Base-by-base conservation (phyloP, 495 filamentous ascomycete species). In the Penicillium robsamsonii region DNA sequence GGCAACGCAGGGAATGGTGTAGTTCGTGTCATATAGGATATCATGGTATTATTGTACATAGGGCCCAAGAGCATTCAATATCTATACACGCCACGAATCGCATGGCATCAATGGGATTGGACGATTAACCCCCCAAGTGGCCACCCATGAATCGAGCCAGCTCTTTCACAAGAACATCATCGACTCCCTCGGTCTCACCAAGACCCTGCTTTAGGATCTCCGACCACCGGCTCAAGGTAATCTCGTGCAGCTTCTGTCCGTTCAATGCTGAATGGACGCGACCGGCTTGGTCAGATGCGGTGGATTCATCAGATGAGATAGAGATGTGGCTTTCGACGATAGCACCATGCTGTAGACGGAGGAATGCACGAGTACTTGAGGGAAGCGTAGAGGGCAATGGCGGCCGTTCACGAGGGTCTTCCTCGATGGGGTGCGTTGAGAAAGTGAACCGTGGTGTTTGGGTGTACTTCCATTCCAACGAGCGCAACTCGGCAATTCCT, bases 361-460 rank as follows among this genome's bases (percentile, higher is more conserved):
- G 66, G 49, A 73, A 75, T 42, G 69, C 66, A 37, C 69, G 71
- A 12, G 74, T 77, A 53, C 69, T 69, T 41, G 64, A 50, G 22
- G 74, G 75, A 8, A 79, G 61, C n/a, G 68, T 70, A 8, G 67
- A 38, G 8, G 77, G 79, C 41, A 81, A 52, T 8, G 72, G 62
- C 13, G 81, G 78, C 45, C 83, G 70, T 46, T 75, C 74, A 11
- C 82, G 75, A 15, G 76, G 75, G 59, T 87, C 84, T 0, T 81
- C 79, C 41, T 80, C 75, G 11, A 74, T 81, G 4, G 70, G 62
- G 57, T 79, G 75, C 18, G 79, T 84, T 7, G 82, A 84, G 45
- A 96, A 87, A 24, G 82, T 87, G 67, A 97, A 96, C 62, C 87
- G 83, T 0, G 92, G 92, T 18, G 92, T 96, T 69, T 96, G 90